phyloP scores from a whole-genome alignment of 2,329 filamentous ascomycete species.

The Aspergillus bombycis region DNA sequence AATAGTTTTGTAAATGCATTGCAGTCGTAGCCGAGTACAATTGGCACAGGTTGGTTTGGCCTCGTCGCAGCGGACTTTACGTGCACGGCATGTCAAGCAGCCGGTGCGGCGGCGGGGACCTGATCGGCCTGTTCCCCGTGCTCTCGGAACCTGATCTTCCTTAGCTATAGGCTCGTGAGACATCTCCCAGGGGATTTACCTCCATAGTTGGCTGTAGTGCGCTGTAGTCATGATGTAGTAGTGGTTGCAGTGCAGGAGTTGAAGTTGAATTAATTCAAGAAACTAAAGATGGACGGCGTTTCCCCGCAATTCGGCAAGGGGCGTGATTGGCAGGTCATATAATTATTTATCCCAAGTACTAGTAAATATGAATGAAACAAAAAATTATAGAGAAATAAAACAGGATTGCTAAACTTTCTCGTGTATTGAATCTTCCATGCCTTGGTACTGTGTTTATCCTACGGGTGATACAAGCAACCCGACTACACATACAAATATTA shows the following conservation, averaged over 20 bases:
- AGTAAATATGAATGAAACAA: background rate
- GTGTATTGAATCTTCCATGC: background rate
- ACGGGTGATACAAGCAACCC: background rate
- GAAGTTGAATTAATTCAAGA: background rate
- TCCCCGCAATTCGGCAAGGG: background rate
- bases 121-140: conserved; percentile 38
- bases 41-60: conserved; percentile 38
- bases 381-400: background rate
- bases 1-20: conserved; percentile 34
- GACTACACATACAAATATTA: background rate
- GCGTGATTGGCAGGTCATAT: background rate
- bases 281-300: background rate
- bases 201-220: background rate
- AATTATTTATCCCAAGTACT: background rate
- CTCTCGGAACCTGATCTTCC: conserved; percentile 26
- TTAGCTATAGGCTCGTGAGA: background rate
- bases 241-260: background rate
- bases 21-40: conserved; percentile 36
- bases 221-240: background rate
- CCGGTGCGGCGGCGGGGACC: conserved; percentile 39
- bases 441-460: background rate
- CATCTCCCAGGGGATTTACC: background rate
- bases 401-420: background rate
- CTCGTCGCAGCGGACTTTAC: conserved; percentile 42
- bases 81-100: conserved; percentile 39